Evolutionary conservation across 2,329 filamentous ascomycete genomes (phyloP), one percentile per base, ranked within the genome.

Genomic region (Lasiodiplodia citricola): DNA sequence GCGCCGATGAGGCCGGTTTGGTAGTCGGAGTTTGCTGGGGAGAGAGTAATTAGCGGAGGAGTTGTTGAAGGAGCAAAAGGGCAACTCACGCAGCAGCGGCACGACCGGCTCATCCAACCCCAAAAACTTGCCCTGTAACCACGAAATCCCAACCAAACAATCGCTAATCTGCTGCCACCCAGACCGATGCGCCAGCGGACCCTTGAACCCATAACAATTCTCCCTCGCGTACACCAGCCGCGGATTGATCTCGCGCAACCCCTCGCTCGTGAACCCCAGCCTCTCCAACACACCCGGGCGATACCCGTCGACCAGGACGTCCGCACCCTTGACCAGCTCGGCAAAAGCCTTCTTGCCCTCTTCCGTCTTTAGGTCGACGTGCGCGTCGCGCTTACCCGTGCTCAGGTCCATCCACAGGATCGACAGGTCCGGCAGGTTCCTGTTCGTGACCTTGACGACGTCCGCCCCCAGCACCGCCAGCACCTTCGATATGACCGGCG

Each of bases 201-300:
- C 85, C 62, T 85, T 72, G 79, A 81, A 86, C 0, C 86, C 85
- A 70, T 86, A 87, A 73, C 84, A 87, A 71, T 87, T 86, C 75
- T 86, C 85, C 3, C 82, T 75, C 3, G 83, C 81, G 55, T 85
- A 81, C 21, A 87, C 78, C n/a, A 68, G 28, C 4, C 14, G 50
- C 38, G 38, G 35, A 16, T 68, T 68, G 25, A 86, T 77, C 0
- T 83, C 84, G 25, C 79, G 74, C 35, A 85, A 74, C 1, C 78
- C 81, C 3, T 81, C 74, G 0, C 76, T 74, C 0, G 80, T 79
- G 69, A 86, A 84, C 0, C 84, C 85, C 31, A 81, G 80, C 67
- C 82, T 82, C 18, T 84, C 82, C 64, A 87, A 75, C 1, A 82
- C 82, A 0, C 80, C 80, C 0, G 84, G 85, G 3, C 84, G 80